Base-by-base conservation (phyloP, 2,329 filamentous ascomycete genomes). In the Aureobasidium subglaciale region DNA sequence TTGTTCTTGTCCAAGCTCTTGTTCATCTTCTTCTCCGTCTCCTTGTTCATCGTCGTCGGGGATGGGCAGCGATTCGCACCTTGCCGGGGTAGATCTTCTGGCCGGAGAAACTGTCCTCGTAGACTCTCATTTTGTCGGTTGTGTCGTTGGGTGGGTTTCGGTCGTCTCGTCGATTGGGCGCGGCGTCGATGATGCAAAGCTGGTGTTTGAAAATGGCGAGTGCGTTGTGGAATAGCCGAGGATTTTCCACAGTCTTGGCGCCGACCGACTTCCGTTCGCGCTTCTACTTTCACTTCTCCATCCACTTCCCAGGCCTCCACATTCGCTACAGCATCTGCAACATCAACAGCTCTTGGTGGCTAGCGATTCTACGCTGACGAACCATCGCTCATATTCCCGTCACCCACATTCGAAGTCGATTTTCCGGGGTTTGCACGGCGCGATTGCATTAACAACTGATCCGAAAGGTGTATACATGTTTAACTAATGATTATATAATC, bases 11-110 rank as follows among this genome's bases (percentile, higher is more conserved):
- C 42, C 40, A 37, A 27, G 24, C 53, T 43, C 42, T 48, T 48
- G 5, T 45, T 43, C 27, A 5, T 37, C 30, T 10, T 49, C 18
- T 15, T 24, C 43, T n/a, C 8, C 15, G 20, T 40, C 20, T 8
- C 42, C 27, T 16, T 37, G 29, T 32, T 50, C 25, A 11, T 56
- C 22, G 25, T n/a, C 16, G 25, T 24, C 16, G 46, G 29, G 46
- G 40, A 54, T 45, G 46, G 54, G 32, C 46, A 18, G 54, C 42
- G 54, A 59, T 56, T 41, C 81, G 74, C 80, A 87, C 85, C 85
- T 87, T 87, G 76, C 85, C 85, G 71, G 85, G 85, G 81, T 87
- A 88, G 78, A 88, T 87, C 80, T 86, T 87, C 77, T 83, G 78
- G 71, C 84, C 85, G 76, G 81, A 85, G 82, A 88, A 88, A 70